Base-by-base conservation (phyloP, 2,329 filamentous ascomycete species). In the Sporothrix pallida region DNA sequence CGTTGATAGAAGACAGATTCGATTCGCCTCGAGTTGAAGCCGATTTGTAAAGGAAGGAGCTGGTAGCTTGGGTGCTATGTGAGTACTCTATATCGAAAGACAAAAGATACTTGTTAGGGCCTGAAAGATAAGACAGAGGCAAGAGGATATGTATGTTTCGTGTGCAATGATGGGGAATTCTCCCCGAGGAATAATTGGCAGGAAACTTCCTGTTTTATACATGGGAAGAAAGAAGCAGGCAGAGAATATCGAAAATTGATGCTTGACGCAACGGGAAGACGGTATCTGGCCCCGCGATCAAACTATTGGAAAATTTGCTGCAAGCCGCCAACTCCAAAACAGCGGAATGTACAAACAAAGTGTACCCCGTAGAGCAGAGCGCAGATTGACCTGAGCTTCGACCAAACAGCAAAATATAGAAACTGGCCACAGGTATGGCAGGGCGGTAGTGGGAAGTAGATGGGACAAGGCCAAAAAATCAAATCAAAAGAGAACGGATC, bases 221-320 rank as follows among this genome's bases (percentile, higher is more conserved):
- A 9, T 6, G 46, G 52, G 17, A n/a, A 13, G 12, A 10, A 23
- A 15, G 13, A 52, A 52, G 44, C 6, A 37, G 12, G 23, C 31
- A 37, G 23, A 46, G 7, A 52, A 23, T 7, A 17, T 2, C 46
- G 50, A 52, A 37, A 37, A 7, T 37, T 7, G 31, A 37, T 7
- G 7, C 31, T 37, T 37, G 17, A 12, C n/a, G 17, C n/a, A 44
- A 58, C 10, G 56, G 50, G n/a, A 17, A 58, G 54, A 42, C 54
- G 70, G 44, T 9, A 4, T 15, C 52, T 15, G 9, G 62, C 71
- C 62, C 50, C 62, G 68, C 71, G 71, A 56, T 63, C 13, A 52
- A 17, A 6, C 17, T 17, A 72, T n/a, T n/a, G 62, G 37, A 31
- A 67, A 50, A 72, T 58, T 67, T 67, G 60, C 70, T 48, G 48